A percentile compares a stretch with the other conserved stretches of the same genome.
Evolutionary conservation across 2,329 filamentous ascomycete species (phyloP).

Genomic region (Colletotrichum spaethianum): DNA sequence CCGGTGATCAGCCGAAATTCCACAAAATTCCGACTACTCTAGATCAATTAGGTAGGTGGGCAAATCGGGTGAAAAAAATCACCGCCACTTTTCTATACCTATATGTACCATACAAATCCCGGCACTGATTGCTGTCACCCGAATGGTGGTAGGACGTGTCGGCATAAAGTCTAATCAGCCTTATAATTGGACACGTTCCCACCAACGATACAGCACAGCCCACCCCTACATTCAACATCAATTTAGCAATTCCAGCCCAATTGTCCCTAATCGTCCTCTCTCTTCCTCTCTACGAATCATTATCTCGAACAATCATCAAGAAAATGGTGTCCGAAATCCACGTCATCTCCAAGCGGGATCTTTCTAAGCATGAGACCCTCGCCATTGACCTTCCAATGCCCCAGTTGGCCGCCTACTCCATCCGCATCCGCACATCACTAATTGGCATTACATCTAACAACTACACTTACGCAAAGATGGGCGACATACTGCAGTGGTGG

Average conservation of each 20-base stretch:
- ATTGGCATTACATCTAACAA: slow-evolving; percentile 53
- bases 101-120: too few species aligned
- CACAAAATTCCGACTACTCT: not conserved
- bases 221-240: not conserved
- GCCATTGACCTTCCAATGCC: slow-evolving; percentile 23
- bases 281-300: too few species aligned
- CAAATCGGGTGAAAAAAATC: too few species aligned
- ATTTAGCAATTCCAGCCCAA: too few species aligned
- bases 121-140: too few species aligned
- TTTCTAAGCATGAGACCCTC: slow-evolving; percentile 43
- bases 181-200: not conserved
- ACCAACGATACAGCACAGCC: not conserved
- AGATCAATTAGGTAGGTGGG: not conserved
- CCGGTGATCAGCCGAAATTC: not conserved
- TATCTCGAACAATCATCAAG: too few species aligned
- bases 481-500: slow-evolving; percentile 54
- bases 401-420: slow-evolving; percentile 46
- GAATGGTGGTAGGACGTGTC: not conserved
- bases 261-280: accelerated
- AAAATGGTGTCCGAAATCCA: slow-evolving; percentile 44
- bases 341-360: slow-evolving; percentile 48
- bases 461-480: slow-evolving; percentile 51
- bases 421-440: slow-evolving; percentile 49
- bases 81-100: too few species aligned
- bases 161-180: not conserved